Evolutionary conservation across 176 grass and related monocot species (phyloP).

Genomic region (Urochloa ruziziensis): DNA sequence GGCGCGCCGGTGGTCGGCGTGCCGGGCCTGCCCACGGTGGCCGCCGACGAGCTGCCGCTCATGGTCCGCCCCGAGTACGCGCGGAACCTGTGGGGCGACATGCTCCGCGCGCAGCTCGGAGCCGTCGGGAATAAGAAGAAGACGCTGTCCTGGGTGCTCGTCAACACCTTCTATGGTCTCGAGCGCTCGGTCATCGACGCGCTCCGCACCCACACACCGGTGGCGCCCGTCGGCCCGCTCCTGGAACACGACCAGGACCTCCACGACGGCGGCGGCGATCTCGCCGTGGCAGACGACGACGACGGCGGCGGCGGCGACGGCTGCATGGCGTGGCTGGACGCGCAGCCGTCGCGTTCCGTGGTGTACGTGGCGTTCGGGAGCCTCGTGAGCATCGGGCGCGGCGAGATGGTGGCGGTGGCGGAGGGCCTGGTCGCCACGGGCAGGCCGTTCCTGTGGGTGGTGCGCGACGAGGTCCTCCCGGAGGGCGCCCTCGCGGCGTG

Average conservation of each 20-base stretch:
- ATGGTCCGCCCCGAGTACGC: constrained; percentile 42
- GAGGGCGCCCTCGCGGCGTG: neutral
- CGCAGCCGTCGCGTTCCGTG: constrained; percentile 8
- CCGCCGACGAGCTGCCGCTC: constrained; percentile 41
- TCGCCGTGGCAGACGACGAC: neutral
- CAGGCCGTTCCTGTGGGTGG: constrained; percentile 57
- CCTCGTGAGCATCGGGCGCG: constrained; percentile 36
- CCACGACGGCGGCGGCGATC: neutral
- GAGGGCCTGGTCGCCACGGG: constrained; percentile 20
- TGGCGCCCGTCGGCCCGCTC: constrained; percentile 50
- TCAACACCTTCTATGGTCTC: constrained; percentile 59
- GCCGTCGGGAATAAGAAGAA: neutral
- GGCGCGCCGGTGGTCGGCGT: constrained; percentile 22
- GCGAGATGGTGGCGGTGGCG: constrained; percentile 41
- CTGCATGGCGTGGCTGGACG: constrained; percentile 51
- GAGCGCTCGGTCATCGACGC: constrained; percentile 24
- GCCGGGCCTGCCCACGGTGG: constrained; percentile 38
- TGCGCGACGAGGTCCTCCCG: constrained; percentile 30
- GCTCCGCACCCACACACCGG: neutral
- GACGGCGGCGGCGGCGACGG: neutral
- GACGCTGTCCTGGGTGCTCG: constrained; percentile 40
- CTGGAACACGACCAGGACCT: neutral
- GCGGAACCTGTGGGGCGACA: constrained; percentile 19
- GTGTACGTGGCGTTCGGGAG: constrained; percentile 70
- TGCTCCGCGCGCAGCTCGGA: constrained; percentile 38